Base-by-base conservation (phyloP, 805 yeast species). In the Wickerhamomyces pijperi region DNA sequence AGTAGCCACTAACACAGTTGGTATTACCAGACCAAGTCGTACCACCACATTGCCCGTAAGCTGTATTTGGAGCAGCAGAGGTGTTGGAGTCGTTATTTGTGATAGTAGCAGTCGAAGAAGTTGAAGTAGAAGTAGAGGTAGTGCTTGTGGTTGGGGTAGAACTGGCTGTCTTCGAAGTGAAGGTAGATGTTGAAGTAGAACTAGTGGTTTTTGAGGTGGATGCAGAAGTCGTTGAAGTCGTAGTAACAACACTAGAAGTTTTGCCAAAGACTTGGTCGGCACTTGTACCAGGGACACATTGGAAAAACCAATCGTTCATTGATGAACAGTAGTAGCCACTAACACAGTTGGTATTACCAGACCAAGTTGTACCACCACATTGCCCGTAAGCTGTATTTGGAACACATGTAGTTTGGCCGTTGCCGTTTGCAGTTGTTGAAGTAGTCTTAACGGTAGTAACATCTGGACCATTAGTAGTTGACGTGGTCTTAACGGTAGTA, bases 301-400 rank as follows among this genome's bases (percentile, higher is more conserved):
- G 49, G 31, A 39, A 34, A 31, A 43, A 48, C 29, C 28, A 46
- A 5, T 37, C 38, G 35, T 46, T 45, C 18, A 2, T n/a, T 13
- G 46, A 21, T 3, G 28, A 19, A 38, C 51, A 46, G 23, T 31
- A 20, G 31, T 28, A 40, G 6, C 44, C 48, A 15, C 21, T 23
- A 11, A 37, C 43, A 39, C 54, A 47, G 8, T 38, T 36, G 9
- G 41, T 36, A 13, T 43, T 37, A 17, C 47, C 43, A 9, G 34
- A 19, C 29, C 19, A 43, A 16, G 35, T 34, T 11, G 5, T n/a
- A 34, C 50, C 51, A 36, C 53, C 53, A 42, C 53, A 47, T 25
- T 39, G 45, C 3, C 38, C 47, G 28, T 44, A 33, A 7, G 19
- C 19, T 8, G 40, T 18, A 9, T 31, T 19, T 21, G 23, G 23